Evolutionary conservation across 495 filamentous ascomycete genomes (phyloP), one percentile per base, ranked within the genome.

Genomic region (Hypoxylon rickii): DNA sequence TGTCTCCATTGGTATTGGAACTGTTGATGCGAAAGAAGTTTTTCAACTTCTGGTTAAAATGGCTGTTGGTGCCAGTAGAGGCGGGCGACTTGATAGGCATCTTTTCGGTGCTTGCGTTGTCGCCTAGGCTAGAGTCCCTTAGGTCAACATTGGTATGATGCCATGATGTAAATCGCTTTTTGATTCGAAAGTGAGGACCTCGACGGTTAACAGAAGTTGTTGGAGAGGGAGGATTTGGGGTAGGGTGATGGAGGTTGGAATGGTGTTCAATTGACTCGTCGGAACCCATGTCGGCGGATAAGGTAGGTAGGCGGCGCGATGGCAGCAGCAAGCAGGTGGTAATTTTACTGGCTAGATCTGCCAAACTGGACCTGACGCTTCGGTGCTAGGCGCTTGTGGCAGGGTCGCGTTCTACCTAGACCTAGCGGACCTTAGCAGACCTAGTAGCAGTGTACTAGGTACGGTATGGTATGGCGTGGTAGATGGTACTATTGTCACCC

Each of bases 21-120:
- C 78, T 89, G 72, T 89, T 96, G 76, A 97, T 96, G 65, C 94
- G 90, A 79, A 98, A 98, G 79, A 97, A 97, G 70, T 93, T 96
- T 82, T 88, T 95, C 71, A 98, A 83, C 71, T 87, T 92, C 68
- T 92, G 88, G 26, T 87, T 90, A 63, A 96, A 84, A 64, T 94
- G 89, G 71, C 69, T 71, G 47, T 73, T 74, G 48, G 58, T 64
- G 63, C 51, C 59, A 10, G 48, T 32, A 12, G 48, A 44, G 44
- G 63, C 34, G 42, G 66, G 60, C 32, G 63, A 58, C 54, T 69
- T 69, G 58, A 66, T 36, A 13, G 66, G 66, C 66, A 69, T 69
- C 46, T 55, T 69, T 38, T 55, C 56, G 40, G 46, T 52, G 40
- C 34, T 34, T 26, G 33, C 56, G 19, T 48, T 47, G 47, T 58